These are phyloP conservation scores for Wickerhamiella allomyrinae DNA, from an alignment of 805 yeast genomes.

Conservation along the genomic window DNA sequence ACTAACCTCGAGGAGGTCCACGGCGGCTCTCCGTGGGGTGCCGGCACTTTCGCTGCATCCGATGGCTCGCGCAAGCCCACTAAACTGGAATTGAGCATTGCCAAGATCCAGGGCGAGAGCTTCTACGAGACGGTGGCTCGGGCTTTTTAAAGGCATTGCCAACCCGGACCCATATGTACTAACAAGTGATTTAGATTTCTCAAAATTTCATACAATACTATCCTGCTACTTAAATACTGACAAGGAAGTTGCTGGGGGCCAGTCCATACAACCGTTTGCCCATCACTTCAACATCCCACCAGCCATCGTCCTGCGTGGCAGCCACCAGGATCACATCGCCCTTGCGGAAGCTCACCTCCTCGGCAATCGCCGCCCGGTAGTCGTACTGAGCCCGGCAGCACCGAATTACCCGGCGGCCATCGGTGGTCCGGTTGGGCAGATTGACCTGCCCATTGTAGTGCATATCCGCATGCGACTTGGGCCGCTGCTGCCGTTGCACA, in stretches of 20 bases:
- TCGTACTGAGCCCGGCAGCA: slow-evolving; percentile 44
- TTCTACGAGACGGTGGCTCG: slow-evolving; percentile 36
- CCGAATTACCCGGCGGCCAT: slow-evolving; percentile 39
- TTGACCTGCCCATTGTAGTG: slow-evolving; percentile 1
- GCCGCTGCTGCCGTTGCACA: slow-evolving; percentile 11
- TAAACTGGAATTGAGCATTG: slow-evolving; percentile 49
- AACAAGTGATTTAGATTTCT: too few species aligned
- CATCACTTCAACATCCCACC: slow-evolving; percentile 58
- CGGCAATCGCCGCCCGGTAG: slow-evolving; percentile 45
- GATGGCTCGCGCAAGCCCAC: slow-evolving; percentile 64
- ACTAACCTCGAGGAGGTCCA: slow-evolving; percentile 51
- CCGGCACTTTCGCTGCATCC: slow-evolving; percentile 61
- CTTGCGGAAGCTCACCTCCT: slow-evolving; percentile 44
- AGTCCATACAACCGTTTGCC: slow-evolving; percentile 33
- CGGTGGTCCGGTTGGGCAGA: slow-evolving; percentile 35
- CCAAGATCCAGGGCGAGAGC: slow-evolving; percentile 49
- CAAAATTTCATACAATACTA: background rate
- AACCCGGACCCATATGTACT: too few species aligned
- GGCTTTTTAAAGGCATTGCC: slow-evolving; percentile 16
- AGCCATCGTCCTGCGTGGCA: slow-evolving; percentile 51
- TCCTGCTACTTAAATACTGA: slow-evolving; percentile 3
- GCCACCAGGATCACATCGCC: slow-evolving; percentile 41
- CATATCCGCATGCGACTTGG: slow-evolving; percentile 16
- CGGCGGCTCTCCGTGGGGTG: slow-evolving; percentile 82
- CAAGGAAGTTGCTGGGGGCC: slow-evolving; percentile 46